phyloP scores from a whole-genome alignment of 345 rosid genomes.

The Chamaenerion angustifolium region DNA sequence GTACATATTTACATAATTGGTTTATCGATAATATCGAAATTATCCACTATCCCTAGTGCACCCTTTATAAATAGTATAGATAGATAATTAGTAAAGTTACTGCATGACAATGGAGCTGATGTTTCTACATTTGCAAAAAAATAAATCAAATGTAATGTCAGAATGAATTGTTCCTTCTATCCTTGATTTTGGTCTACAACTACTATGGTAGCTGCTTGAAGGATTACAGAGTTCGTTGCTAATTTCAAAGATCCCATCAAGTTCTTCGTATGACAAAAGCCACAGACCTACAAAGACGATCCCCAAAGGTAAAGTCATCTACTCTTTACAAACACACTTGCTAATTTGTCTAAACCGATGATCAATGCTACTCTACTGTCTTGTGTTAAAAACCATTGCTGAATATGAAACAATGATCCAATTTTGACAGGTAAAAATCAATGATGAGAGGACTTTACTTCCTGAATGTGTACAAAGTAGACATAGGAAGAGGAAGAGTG shows the following conservation, averaged over 20 bases:
- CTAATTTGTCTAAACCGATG: neutral
- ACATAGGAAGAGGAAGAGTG: neutral
- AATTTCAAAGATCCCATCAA: constrained; percentile 64
- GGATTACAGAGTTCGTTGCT: constrained; percentile 86
- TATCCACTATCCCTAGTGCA: too few species aligned
- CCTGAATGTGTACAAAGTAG: neutral
- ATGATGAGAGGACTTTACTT: neutral
- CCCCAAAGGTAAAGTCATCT: constrained; percentile 18
- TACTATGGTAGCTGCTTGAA: constrained; percentile 54
- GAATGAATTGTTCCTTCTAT: neutral
- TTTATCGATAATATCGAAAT: too few species aligned
- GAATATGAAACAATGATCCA: neutral
- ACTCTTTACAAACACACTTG: too few species aligned
- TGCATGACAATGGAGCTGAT: too few species aligned
- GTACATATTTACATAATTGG: too few species aligned
- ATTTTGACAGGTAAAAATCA: constrained; percentile 3
- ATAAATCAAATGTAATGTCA: neutral
- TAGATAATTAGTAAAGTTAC: too few species aligned
- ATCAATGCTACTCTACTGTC: neutral
- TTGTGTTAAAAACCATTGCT: neutral
- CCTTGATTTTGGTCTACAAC: neutral
- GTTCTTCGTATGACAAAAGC: constrained; percentile 51
- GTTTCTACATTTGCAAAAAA: too few species aligned
- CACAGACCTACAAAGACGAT: constrained; percentile 36
- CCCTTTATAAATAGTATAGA: too few species aligned